Base-by-base conservation (phyloP, 352 stramenopile genomes). In the Saprolegnia parasitica region DNA sequence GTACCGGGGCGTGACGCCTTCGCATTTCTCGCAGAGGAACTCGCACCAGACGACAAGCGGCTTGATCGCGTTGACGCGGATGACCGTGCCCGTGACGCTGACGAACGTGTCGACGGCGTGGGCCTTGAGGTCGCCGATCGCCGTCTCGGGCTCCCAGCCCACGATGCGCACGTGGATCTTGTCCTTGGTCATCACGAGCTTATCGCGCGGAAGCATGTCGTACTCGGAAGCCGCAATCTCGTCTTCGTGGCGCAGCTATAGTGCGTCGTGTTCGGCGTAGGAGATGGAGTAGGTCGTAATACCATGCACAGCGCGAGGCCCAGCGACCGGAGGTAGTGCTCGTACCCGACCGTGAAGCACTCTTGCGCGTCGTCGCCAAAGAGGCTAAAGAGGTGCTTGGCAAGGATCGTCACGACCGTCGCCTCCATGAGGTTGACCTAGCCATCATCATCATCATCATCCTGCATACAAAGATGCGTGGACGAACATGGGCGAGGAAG, bases 1-100 rank as follows among this genome's bases (percentile, higher is more conserved):
- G 21, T 77, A 76, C 46, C 75, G 71, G 26, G 79, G 81, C 37
- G 86, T 93, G 15, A 85, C 78, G 60, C 87, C 77, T 49, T 83
- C 82, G 73, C 89, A 97, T 58, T 90, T 90, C 56, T 75, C 75
- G 63, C 89, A 97, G 37, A 87, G 76, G 80, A 97, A 97, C 68
- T 93, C 85, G 71, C 90, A 95, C 42, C 83, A 83, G 56, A 79
- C 89, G 56, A 96, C 88, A 58, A 96, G 73, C 9, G 87, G 88
- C 60, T 91, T 90, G 66, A 96, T 92, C 10, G 81, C 84, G 62
- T 85, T 91, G 65, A 95, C 87, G 42, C 88, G 76, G 56, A 96
- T 87, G 24, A 93, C 85, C 1, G 81, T 96, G 40, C 80, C 80
- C 15, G 78, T 71, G 50, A 88, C 77, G 56, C 81, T 85, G 45